These are phyloP conservation scores for Effrenium voratum DNA, from an alignment of 73 alveolate species.

Conservation along the genomic window DNA sequence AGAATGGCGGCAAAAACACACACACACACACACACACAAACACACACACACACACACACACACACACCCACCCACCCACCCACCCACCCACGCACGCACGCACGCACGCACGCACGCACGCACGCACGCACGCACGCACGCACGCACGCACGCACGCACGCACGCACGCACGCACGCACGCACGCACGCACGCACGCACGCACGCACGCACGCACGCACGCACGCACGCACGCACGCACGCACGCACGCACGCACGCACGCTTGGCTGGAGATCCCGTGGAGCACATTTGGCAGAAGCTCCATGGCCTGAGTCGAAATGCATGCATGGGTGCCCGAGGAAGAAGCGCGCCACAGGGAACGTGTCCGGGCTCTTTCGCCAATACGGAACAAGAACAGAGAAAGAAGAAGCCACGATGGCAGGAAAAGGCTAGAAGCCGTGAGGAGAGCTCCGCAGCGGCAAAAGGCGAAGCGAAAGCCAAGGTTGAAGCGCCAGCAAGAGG, in stretches of 20 bases:
- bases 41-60: too few relatives aligned
- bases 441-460: too few relatives aligned
- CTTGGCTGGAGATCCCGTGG: neutral
- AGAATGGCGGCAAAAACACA: neutral
- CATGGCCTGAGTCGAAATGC: slow-evolving; percentile 39
- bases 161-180: too few relatives aligned
- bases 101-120: neutral
- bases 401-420: too few relatives aligned
- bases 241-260: neutral
- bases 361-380: too few relatives aligned
- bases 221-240: neutral
- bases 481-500: too few relatives aligned
- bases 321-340: neutral
- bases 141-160: neutral
- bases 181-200: neutral
- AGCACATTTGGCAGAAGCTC: slow-evolving; percentile 91
- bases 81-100: neutral
- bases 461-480: too few relatives aligned
- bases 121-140: too few relatives aligned
- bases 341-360: too few relatives aligned
- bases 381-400: too few relatives aligned
- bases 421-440: too few relatives aligned
- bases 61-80: neutral
- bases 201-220: neutral
- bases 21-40: neutral